A percentile compares a stretch with the other conserved stretches of the same genome.
Conservation (phyloP, 495 filamentous ascomycete species). For the Annulohypoxylon bovei region DNA sequence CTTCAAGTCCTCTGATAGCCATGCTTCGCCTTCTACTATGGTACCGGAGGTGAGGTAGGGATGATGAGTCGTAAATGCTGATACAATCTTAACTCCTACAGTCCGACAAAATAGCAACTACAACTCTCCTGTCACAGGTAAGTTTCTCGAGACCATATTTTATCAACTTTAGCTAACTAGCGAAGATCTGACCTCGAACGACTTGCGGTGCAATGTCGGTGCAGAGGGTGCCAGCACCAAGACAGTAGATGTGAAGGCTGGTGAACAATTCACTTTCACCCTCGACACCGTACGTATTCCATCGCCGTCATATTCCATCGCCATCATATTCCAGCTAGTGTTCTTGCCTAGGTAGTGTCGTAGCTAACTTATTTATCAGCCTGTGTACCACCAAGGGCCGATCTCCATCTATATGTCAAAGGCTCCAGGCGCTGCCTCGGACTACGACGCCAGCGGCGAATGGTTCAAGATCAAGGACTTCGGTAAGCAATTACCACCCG, state of each 20-base stretch:
- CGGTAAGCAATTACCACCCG: constrained; percentile 30
- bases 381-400: constrained; percentile 64
- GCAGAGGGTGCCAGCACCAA: constrained; percentile 52
- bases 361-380: constrained; percentile 25
- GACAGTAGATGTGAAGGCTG: constrained; percentile 54
- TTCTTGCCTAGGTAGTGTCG: background rate
- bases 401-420: constrained; percentile 61
- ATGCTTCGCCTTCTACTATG: background rate
- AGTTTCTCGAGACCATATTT: background rate
- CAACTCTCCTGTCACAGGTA: constrained; percentile 62
- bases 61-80: background rate
- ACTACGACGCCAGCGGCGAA: constrained; percentile 52
- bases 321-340: background rate
- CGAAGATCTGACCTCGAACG: constrained; percentile 52
- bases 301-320: background rate
- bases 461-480: constrained; percentile 57
- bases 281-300: constrained; percentile 44
- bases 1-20: background rate
- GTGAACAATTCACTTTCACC: constrained; percentile 53
- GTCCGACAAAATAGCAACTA: constrained; percentile 60
- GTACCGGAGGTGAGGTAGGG: background rate
- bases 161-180: background rate
- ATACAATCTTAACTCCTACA: constrained; percentile 16
- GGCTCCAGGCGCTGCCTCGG: constrained; percentile 50
- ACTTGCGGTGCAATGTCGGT: constrained; percentile 64